A percentile compares a stretch with the other conserved stretches of the same genome.
Evolutionary conservation across 345 rosid species (phyloP).

Genomic region (Anacardium occidentale): DNA sequence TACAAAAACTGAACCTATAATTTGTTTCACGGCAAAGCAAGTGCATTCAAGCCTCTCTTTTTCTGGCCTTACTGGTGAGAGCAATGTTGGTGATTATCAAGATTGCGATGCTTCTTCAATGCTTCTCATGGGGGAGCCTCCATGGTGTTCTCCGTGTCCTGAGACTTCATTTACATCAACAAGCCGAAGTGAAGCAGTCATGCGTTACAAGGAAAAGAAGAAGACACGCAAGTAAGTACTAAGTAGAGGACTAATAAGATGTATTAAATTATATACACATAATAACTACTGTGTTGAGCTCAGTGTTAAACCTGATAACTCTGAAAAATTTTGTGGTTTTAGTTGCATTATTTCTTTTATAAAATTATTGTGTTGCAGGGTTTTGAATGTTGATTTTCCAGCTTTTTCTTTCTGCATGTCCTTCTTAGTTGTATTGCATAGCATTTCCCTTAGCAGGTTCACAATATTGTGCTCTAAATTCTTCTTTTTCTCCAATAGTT

Average conservation of each 20-base stretch:
- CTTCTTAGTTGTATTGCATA: no score
- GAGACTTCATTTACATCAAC: conserved; percentile 60
- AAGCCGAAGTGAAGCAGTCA: conserved; percentile 68
- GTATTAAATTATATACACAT: neutral
- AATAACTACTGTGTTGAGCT: no score
- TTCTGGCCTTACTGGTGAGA: conserved; percentile 88
- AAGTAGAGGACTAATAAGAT: conserved; percentile 32
- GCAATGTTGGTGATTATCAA: conserved; percentile 77
- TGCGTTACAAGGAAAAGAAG: conserved; percentile 97
- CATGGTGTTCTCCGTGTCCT: conserved; percentile 72
- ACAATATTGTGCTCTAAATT: neutral
- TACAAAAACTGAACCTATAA: conserved; percentile 81
- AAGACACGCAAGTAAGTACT: conserved; percentile 89
- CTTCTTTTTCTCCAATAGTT: neutral
- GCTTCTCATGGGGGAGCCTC: conserved; percentile 80
- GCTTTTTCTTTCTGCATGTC: neutral
- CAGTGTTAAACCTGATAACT: no score
- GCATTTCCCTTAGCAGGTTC: neutral
- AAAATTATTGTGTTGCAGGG: neutral
- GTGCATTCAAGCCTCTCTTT: conserved; percentile 75
- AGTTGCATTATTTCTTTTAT: neutral
- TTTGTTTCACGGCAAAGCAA: conserved; percentile 52
- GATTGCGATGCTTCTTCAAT: conserved; percentile 86
- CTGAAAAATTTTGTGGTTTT: neutral
- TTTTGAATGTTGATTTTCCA: conserved; percentile 6